Conservation (phyloP, 176 grass and related monocot species). For the Paspalum notatum region DNA sequence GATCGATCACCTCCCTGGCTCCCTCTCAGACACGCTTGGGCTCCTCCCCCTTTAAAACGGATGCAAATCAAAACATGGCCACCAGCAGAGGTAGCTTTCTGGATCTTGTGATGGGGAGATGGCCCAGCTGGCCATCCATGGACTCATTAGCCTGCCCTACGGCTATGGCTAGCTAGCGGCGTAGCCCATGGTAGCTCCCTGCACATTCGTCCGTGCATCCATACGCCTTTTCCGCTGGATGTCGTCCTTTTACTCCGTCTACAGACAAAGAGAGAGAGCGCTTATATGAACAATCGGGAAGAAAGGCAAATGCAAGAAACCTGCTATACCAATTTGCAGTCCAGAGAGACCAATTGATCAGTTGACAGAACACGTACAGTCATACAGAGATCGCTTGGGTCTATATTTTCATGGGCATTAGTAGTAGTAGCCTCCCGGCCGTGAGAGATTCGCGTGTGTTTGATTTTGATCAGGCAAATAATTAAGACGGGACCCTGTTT, state of each 20-base stretch:
- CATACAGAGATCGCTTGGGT: no score
- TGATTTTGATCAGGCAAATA: no score
- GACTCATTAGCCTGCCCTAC: neutral
- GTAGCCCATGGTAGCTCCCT: neutral
- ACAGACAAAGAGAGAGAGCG: no score
- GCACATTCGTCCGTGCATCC: constrained; percentile 10
- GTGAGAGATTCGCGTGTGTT: no score
- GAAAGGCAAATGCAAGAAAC: neutral
- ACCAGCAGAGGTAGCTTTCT: neutral
- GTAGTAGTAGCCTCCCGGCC: no score
- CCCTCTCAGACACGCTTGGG: neutral
- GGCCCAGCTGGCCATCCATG: constrained; percentile 33
- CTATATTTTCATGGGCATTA: no score
- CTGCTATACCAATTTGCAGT: no score
- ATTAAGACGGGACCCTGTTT: no score
- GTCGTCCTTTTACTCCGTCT: no score
- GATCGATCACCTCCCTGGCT: no score
- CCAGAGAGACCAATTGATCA: no score
- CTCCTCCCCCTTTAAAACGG: constrained; percentile 5
- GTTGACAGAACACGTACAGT: no score
- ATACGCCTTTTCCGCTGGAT: neutral
- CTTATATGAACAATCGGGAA: neutral
- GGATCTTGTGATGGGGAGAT: constrained; percentile 4
- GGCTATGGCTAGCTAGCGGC: neutral
- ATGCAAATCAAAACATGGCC: neutral